Evolutionary conservation across 2,329 filamentous ascomycete genomes (phyloP).

Genomic region (Aspergillus brasiliensis): DNA sequence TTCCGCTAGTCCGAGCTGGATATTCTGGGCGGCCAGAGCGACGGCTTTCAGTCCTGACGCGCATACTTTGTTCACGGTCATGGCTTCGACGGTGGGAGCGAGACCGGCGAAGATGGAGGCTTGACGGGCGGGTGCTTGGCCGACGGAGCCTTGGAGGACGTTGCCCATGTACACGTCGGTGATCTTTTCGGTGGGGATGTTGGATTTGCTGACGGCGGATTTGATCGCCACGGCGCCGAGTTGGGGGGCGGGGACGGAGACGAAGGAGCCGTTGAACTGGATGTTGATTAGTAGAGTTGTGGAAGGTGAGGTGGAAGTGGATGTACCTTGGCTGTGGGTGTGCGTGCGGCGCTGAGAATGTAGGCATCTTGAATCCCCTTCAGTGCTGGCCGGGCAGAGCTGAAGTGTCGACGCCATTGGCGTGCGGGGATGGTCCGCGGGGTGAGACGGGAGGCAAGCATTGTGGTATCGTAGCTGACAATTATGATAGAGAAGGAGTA

Average conservation of each 20-base stretch:
- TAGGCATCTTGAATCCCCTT: slow-evolving; percentile 87
- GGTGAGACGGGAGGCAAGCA: slow-evolving; percentile 27
- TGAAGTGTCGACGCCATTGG: slow-evolving; percentile 55
- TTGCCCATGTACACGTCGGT: slow-evolving; percentile 98
- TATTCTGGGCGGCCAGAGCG: slow-evolving; percentile 85
- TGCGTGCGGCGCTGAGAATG: slow-evolving; percentile 86
- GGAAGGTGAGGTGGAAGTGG: not conserved
- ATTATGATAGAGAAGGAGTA: not conserved
- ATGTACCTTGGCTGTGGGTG: slow-evolving; percentile 81
- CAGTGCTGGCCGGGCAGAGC: slow-evolving; percentile 48
- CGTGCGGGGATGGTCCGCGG: slow-evolving; percentile 39
- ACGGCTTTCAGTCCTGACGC: slow-evolving; percentile 94
- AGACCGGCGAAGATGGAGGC: slow-evolving; percentile 87
- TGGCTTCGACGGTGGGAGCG: slow-evolving; percentile 76
- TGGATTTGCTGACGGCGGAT: slow-evolving; percentile 82
- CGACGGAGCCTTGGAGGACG: slow-evolving; percentile 79
- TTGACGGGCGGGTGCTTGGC: slow-evolving; percentile 90
- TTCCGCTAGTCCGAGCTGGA: slow-evolving; percentile 85
- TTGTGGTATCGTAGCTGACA: not conserved
- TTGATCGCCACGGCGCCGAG: slow-evolving; percentile 91
- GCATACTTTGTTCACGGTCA: slow-evolving; percentile 98
- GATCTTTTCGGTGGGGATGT: slow-evolving; percentile 76
- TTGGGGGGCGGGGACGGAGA: slow-evolving; percentile 78
- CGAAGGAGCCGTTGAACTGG: slow-evolving; percentile 92
- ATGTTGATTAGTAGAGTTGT: not conserved